A percentile compares a stretch with the other conserved stretches of the same genome.
Conservation (phyloP, 2,329 filamentous ascomycete species). For the Emergomyces orientalis region DNA sequence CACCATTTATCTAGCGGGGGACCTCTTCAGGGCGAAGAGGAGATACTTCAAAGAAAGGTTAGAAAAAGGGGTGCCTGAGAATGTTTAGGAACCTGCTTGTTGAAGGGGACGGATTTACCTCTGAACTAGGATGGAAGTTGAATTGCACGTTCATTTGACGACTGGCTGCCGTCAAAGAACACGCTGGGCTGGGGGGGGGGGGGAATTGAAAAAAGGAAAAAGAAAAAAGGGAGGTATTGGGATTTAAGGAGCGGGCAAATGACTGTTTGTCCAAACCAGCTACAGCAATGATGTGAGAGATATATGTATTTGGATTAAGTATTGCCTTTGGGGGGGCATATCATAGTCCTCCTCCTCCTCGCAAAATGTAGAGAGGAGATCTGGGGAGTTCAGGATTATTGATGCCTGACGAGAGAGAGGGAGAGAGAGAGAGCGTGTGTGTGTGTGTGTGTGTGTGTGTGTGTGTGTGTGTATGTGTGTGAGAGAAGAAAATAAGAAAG, state of each 20-base stretch:
- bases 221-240: neutral
- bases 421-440: neutral
- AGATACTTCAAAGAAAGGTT: slow-evolving; percentile 32
- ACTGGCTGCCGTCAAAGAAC: slow-evolving; percentile 79
- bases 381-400: neutral
- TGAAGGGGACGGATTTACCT: slow-evolving; percentile 47
- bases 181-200: slow-evolving; percentile 50
- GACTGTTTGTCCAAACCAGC: neutral
- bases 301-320: neutral
- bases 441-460: no score
- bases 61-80: neutral
- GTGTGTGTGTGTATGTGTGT: no score
- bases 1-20: slow-evolving; percentile 74
- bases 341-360: neutral
- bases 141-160: slow-evolving; percentile 99
- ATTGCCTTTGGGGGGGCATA: neutral
- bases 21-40: slow-evolving; percentile 56
- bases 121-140: slow-evolving; percentile 50
- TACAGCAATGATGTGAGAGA: neutral
- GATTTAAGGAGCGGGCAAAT: neutral
- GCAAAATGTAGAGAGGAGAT: neutral
- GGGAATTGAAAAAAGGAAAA: no score
- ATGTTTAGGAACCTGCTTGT: neutral
- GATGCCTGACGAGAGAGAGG: neutral
- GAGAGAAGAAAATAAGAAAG: neutral